Evolutionary conservation across 345 rosid species (phyloP), one percentile per base, ranked within the genome.

Genomic region (Dimocarpus longan): DNA sequence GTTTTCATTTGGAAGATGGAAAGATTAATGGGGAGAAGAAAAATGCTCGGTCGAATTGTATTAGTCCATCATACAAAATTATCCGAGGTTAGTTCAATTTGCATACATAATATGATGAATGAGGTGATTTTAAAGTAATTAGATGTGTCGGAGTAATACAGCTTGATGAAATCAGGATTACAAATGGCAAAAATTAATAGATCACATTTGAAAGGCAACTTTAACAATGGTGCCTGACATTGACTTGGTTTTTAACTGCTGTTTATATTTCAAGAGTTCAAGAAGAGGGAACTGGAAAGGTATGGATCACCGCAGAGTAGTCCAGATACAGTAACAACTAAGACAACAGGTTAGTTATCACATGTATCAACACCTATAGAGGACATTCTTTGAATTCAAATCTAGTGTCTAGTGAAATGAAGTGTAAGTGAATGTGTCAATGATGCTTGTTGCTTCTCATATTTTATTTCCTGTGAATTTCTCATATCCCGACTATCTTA

Each of bases 31-130:
- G 22, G 46, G 86, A 74, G 80, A 81, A 73, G 84, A 75, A 76
- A 64, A 85, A 74, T 26, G 76, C 71, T 21, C 66, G 74, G 74
- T 40, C 64, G 2, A 75, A 68, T 16, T 74, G 78, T 74, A 85
- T 82, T 26, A 91, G 95, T 32, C 90, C 96, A 1, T 88, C 97
- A 6, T 91, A 76, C 46, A 89, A 89, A 74, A 84, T 92, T 71
- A 90, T 93, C 57, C 82, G 88, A 86, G 98, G 98, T 89, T 77
- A 52, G 79, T 86, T 77, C 48, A 16, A 16, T 13, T 60, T 70
- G 24, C 24, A 64, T 48, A 22, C 28, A 64, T 63, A 71, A 32
- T 78, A 5, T 32, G 67, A 68, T 52, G 39, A 24, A 52, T 50
- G 42, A 42, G 52, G 50, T 10, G 6, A 39, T 43, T 69, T 10